Evolutionary conservation across 164 flowering plant genomes (phyloP), one percentile per base, ranked within the genome.

Genomic region (Amborella trichopoda): DNA sequence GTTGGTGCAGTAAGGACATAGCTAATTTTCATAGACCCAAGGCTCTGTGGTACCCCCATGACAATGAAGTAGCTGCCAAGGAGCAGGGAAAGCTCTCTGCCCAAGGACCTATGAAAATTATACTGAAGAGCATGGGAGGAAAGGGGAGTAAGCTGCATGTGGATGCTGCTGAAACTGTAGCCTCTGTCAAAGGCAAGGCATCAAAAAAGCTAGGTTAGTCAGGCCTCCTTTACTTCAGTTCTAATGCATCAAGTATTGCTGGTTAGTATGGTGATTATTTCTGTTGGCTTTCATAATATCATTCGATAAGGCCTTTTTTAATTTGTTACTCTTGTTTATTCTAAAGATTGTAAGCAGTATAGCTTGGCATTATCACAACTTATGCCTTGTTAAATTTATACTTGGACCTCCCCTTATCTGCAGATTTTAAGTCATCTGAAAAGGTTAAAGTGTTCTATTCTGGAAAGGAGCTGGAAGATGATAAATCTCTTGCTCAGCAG

Each of bases 31-130:
- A 91, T 59, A 79, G 94, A 41, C 99, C 96, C 43, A 91, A 71
- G 68, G 93, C 95, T 50, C 34, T 76, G 40, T 91, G 99, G 96
- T 87, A 78, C 61, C 99, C 99, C 8, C 96, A 84, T 67, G 96
- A 87, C 61, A 87, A 68, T 71, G 96, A 76, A 65, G 77, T 91
- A 38, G 84, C 70, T 50, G 77, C 88, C 22, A 84, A 71, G 62
- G 87, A 80, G 52, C 95, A 77, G 75, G 80, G 77, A 18, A 80
- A 72, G 53, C 69, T 82, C 28, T 71, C 80, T 13, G 67, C 72
- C 2, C 76, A 66, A 28, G 95, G 96, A 36, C 78, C 87, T 4
- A 78, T 83, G 85, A 91, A 87, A 65, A 68, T 91, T 54, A 72
- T 91, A 48, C 32, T 91, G 69, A 91, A 87, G 66, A 83, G 93